phyloP scores from a whole-genome alignment of 208 protist species.

The Leishmania amazonensis region DNA sequence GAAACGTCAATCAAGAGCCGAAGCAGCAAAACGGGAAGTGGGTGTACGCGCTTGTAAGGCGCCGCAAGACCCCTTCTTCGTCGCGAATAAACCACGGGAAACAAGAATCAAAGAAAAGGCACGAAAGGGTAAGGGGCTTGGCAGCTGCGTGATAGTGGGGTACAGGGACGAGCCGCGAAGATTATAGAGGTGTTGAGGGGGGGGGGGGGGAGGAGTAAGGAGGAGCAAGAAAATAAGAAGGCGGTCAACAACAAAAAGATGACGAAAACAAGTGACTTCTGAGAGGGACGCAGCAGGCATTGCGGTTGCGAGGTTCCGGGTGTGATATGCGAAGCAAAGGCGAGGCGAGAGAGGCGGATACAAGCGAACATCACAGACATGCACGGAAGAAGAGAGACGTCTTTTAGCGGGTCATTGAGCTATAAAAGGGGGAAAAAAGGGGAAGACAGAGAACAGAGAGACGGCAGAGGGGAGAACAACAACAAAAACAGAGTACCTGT shows the following conservation, averaged over 20 bases:
- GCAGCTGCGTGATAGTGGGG: background rate
- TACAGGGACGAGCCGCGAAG: background rate
- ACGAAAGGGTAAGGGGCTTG: background rate
- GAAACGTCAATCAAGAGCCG: background rate
- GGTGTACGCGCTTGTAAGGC: background rate
- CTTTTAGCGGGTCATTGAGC: background rate
- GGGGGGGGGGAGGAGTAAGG: too few relatives aligned
- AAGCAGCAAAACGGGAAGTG: background rate
- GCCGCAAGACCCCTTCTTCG: background rate
- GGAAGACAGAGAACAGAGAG: background rate
- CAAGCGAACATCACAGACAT: background rate
- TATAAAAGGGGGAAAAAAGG: background rate
- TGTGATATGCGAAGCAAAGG: background rate
- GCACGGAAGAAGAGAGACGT: background rate
- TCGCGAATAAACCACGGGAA: background rate
- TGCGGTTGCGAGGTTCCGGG: background rate
- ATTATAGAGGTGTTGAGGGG: background rate
- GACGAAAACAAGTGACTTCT: background rate
- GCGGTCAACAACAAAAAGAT: background rate
- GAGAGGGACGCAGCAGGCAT: background rate
- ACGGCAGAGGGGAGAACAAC: background rate
- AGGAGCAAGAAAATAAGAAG: background rate
- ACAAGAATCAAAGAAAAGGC: background rate
- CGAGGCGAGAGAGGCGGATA: background rate
- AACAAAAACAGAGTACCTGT: background rate